Conservation (phyloP, 2,329 filamentous ascomycete species). For the Colletotrichum magnum region DNA sequence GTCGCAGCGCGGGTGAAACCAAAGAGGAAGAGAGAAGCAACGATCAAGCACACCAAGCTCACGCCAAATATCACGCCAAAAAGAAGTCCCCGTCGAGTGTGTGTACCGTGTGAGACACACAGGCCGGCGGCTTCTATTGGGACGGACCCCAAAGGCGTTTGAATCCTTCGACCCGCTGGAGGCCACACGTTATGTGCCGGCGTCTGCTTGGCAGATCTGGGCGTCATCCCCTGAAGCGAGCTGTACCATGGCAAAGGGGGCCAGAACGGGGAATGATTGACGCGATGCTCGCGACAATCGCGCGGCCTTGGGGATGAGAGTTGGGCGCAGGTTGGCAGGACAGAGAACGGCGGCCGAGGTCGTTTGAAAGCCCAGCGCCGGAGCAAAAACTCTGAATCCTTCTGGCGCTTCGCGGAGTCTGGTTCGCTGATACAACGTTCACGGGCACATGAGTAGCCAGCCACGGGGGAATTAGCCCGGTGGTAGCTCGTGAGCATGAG, state of each 20-base stretch:
- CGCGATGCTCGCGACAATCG: neutral
- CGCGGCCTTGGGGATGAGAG: neutral
- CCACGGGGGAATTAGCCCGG: neutral
- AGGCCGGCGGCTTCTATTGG: neutral
- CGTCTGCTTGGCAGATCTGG: constrained; percentile 17
- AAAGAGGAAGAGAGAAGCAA: neutral
- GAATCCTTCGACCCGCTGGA: constrained; percentile 32
- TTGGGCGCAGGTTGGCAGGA: neutral
- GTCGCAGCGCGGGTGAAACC: constrained; percentile 1
- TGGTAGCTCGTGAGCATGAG: too few species aligned
- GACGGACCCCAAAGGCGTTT: neutral
- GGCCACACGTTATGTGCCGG: neutral
- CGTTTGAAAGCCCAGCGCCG: neutral
- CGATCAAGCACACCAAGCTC: constrained; percentile 18
- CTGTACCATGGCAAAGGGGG: too few species aligned
- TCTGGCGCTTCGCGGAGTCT: neutral
- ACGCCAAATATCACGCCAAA: too few species aligned
- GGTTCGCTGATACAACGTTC: neutral
- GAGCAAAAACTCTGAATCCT: constrained; percentile 14
- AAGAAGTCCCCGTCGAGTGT: too few species aligned
- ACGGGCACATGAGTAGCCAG: neutral
- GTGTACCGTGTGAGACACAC: constrained; percentile 2
- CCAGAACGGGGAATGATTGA: constrained; percentile 16
- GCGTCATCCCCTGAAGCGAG: constrained; percentile 8
- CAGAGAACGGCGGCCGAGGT: neutral